A percentile compares a stretch with the other conserved stretches of the same genome.
Conservation (phyloP, 768 basidiomycete genomes). For the Russula griseocarnosa region DNA sequence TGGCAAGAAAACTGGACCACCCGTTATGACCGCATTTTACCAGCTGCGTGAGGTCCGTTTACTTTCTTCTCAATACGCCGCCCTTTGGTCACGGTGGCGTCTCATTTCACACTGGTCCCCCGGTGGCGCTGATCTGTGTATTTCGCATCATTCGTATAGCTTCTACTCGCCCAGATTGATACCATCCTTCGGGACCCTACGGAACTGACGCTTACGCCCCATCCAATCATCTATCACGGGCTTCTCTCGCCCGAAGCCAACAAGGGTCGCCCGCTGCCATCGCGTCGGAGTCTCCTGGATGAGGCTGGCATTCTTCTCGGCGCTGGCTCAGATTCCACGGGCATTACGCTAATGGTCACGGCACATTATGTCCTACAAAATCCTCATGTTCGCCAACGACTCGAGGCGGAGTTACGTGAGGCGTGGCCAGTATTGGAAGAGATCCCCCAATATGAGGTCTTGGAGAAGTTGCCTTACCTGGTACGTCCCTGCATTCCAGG, state of each 20-base stretch:
- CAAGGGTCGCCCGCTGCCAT: slow-evolving; percentile 33
- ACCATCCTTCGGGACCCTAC: slow-evolving; percentile 30
- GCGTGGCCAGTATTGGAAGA: slow-evolving; percentile 43
- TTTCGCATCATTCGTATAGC: background rate
- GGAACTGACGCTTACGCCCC: slow-evolving; percentile 32
- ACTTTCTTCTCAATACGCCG: slow-evolving; percentile 11
- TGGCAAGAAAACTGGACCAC: slow-evolving; percentile 10
- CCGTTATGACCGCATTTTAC: slow-evolving; percentile 9
- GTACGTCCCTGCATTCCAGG: slow-evolving; percentile 33
- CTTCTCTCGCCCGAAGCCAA: slow-evolving; percentile 30
- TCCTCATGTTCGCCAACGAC: slow-evolving; percentile 32
- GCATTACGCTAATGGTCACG: slow-evolving; percentile 39
- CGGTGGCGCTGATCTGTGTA: slow-evolving; percentile 11
- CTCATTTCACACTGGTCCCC: background rate
- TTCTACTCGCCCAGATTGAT: slow-evolving; percentile 29
- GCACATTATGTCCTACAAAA: slow-evolving; percentile 38
- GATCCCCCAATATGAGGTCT: slow-evolving; percentile 34
- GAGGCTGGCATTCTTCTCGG: slow-evolving; percentile 34
- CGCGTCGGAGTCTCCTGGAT: slow-evolving; percentile 30
- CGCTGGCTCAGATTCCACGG: slow-evolving; percentile 46
- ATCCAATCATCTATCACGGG: slow-evolving; percentile 40
- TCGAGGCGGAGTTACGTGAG: slow-evolving; percentile 36
- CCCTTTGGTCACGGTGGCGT: background rate
- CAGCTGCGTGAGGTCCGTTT: slow-evolving; percentile 19
- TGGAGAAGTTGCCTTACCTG: slow-evolving; percentile 48